phyloP scores from a whole-genome alignment of 2,329 filamentous ascomycete species.

The Penicillium frequentans region DNA sequence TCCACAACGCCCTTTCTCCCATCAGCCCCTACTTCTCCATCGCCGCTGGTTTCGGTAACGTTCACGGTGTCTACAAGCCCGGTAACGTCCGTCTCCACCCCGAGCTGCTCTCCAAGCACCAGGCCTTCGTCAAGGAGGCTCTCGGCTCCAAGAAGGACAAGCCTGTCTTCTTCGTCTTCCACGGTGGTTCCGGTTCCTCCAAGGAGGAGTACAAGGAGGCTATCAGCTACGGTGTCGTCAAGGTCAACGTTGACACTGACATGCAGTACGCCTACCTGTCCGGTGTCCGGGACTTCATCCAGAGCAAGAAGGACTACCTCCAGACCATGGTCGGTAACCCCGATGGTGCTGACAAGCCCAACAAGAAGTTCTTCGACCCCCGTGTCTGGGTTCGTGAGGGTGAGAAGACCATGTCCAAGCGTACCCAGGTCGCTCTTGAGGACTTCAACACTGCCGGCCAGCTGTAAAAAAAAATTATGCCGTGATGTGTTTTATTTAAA shows the following conservation, averaged over 20 bases:
- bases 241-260: slow-evolving; percentile 99
- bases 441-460: slow-evolving; percentile 88
- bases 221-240: slow-evolving; percentile 92
- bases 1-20: slow-evolving; percentile 79
- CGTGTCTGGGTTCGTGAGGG: slow-evolving; percentile 91
- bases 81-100: slow-evolving; percentile 97
- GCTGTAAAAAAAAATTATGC: slow-evolving; percentile 56
- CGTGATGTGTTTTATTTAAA: neutral
- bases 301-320: slow-evolving; percentile 94
- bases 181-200: slow-evolving; percentile 89
- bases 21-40: slow-evolving; percentile 98
- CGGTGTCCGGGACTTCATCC: slow-evolving; percentile 92
- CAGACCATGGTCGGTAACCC: slow-evolving; percentile 87
- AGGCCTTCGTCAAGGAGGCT: slow-evolving; percentile 84
- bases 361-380: slow-evolving; percentile 95
- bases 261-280: slow-evolving; percentile 91
- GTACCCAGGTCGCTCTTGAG: slow-evolving; percentile 76
- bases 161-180: slow-evolving; percentile 99
- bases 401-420: slow-evolving; percentile 91
- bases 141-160: slow-evolving; percentile 71
- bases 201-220: slow-evolving; percentile 89
- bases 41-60: slow-evolving; percentile 96
- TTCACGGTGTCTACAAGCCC: slow-evolving; percentile 98
- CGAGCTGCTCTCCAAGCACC: slow-evolving; percentile 95
- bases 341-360: slow-evolving; percentile 94